Percentiles rank a stretch among this genome's conserved stretches.
These are phyloP conservation scores for Starmerella apicola DNA, from an alignment of 805 yeast species.

Conservation along the genomic window DNA sequence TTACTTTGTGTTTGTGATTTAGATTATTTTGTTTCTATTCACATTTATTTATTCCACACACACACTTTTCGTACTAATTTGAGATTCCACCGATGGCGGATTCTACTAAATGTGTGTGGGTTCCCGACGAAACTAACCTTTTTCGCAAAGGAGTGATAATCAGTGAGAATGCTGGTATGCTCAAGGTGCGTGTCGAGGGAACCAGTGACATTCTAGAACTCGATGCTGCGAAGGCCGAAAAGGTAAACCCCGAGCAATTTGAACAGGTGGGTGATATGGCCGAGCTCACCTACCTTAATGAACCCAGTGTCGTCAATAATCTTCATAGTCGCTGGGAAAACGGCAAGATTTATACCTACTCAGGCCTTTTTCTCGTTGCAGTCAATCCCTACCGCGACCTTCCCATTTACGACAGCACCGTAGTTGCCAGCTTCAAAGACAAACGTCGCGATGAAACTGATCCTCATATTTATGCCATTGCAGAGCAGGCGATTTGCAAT, in stretches of 20 bases:
- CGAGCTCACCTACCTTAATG: conserved; percentile 83
- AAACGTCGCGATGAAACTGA: conserved; percentile 35
- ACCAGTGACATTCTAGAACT: conserved; percentile 30
- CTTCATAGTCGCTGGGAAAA: conserved; percentile 61
- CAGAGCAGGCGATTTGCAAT: conserved; percentile 74
- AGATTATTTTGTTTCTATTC: too few relatives aligned
- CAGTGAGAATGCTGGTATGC: conserved; percentile 17
- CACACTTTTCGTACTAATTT: too few relatives aligned
- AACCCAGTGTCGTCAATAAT: conserved; percentile 88
- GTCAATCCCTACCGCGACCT: conserved; percentile 78
- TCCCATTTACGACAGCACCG: conserved; percentile 53
- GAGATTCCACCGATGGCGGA: too few relatives aligned
- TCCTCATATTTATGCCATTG: conserved; percentile 87
- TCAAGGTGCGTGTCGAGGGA: conserved; percentile 29
- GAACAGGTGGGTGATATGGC: conserved; percentile 93
- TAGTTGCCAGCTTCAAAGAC: conserved; percentile 44
- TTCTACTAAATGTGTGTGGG: conserved; percentile 56
- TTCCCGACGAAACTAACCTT: conserved; percentile 44
- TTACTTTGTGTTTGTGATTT: too few relatives aligned
- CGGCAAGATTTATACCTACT: conserved; percentile 80
- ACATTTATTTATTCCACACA: too few relatives aligned
- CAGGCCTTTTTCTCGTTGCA: conserved; percentile 91
- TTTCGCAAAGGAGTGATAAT: conserved; percentile 35
- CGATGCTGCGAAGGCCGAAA: conserved; percentile 34
- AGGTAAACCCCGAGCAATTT: conserved; percentile 79